A percentile compares a stretch with the other conserved stretches of the same genome.
Evolutionary conservation across 2,329 filamentous ascomycete species (phyloP).

Genomic region (Trichoderma koningii): DNA sequence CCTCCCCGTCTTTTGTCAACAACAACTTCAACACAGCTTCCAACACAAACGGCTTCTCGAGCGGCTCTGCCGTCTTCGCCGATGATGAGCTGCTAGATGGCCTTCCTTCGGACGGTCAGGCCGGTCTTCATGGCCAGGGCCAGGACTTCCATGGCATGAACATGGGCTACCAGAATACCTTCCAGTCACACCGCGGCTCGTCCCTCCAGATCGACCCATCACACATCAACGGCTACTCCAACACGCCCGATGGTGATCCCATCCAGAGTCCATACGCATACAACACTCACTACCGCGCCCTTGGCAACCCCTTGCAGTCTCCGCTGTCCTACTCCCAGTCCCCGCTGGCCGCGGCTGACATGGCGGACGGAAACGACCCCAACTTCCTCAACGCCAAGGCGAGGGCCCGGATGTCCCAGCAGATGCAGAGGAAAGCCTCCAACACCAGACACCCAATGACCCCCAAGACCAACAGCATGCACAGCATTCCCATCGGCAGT

Average conservation of each 20-base stretch:
- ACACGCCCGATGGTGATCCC: conserved; percentile 86
- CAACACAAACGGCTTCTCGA: conserved; percentile 72
- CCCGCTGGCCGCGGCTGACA: conserved; percentile 48
- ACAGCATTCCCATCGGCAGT: conserved; percentile 64
- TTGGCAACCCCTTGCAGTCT: conserved; percentile 53
- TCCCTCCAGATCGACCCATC: conserved; percentile 65
- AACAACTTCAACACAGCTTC: conserved; percentile 58
- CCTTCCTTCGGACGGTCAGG: conserved; percentile 58
- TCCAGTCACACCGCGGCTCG: conserved; percentile 56
- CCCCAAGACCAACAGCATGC: conserved; percentile 78
- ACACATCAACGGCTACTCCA: conserved; percentile 80
- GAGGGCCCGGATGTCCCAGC: conserved; percentile 60
- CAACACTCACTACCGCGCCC: conserved; percentile 74
- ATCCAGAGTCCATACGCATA: conserved; percentile 91
- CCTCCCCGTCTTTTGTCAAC: conserved; percentile 56
- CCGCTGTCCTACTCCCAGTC: conserved; percentile 46
- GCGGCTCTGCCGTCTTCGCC: conserved; percentile 75
- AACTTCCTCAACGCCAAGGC: conserved; percentile 65
- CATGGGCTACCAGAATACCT: conserved; percentile 61
- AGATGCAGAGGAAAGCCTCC: conserved; percentile 72
- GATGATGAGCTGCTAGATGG: conserved; percentile 87
- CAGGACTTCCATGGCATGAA: conserved; percentile 60
- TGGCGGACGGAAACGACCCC: conserved; percentile 53
- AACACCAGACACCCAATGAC: conserved; percentile 79
- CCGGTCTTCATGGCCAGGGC: conserved; percentile 54